Conservation (phyloP, 345 rosid species). For the Barbarea vulgaris region DNA sequence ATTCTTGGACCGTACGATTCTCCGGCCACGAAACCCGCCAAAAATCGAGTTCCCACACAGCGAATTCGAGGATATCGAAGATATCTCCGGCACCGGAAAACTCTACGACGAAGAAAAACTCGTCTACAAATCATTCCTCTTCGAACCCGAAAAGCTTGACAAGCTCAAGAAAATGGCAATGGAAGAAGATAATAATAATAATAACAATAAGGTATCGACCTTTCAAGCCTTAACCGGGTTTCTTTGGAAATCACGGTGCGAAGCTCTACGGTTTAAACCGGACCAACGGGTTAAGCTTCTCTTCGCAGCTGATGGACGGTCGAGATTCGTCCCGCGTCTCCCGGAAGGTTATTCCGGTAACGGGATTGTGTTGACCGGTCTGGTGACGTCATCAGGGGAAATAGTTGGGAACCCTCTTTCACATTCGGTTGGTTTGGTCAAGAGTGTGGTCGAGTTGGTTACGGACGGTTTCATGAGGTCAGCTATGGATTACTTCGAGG, state of each 20-base stretch:
- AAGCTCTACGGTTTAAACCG: slow-evolving; percentile 58
- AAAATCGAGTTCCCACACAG: slow-evolving; percentile 58
- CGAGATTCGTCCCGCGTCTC: slow-evolving; percentile 62
- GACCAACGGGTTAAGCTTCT: slow-evolving; percentile 74
- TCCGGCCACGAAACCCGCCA: slow-evolving; percentile 61
- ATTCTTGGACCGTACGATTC: slow-evolving; percentile 57
- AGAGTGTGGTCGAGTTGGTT: slow-evolving; percentile 56
- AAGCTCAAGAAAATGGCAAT: slow-evolving; percentile 55
- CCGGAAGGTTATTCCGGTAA: slow-evolving; percentile 74
- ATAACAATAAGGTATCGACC: slow-evolving; percentile 54
- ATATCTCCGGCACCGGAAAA: slow-evolving; percentile 53
- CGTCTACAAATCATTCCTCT: slow-evolving; percentile 63
- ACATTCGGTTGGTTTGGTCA: slow-evolving; percentile 54
- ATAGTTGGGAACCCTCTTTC: slow-evolving; percentile 57
- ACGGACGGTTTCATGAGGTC: slow-evolving; percentile 73
- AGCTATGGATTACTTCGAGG: slow-evolving; percentile 74
- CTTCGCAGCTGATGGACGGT: slow-evolving; percentile 80
- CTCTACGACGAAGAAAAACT: slow-evolving; percentile 63
- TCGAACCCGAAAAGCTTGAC: slow-evolving; percentile 54
- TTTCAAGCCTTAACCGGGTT: slow-evolving; percentile 79
- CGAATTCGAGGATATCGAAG: slow-evolving; percentile 73
- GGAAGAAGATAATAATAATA: slow-evolving; percentile 39
- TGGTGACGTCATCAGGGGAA: slow-evolving; percentile 62
- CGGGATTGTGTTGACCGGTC: slow-evolving; percentile 65
- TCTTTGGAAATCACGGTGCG: slow-evolving; percentile 74